Base-by-base conservation (phyloP, 2,329 filamentous ascomycete genomes). In the Corniculantispora saksenae region DNA sequence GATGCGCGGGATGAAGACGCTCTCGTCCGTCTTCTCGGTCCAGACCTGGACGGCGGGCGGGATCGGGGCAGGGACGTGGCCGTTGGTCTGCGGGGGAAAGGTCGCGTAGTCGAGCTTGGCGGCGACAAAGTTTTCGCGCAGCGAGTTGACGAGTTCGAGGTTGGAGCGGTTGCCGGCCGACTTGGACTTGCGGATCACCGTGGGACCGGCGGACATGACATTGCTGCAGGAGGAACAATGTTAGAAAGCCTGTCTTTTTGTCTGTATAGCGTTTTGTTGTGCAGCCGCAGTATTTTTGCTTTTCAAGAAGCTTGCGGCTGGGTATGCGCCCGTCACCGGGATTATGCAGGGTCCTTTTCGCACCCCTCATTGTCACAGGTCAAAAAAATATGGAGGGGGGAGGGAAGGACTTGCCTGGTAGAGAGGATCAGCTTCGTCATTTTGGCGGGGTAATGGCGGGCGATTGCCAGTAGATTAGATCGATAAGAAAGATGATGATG, bases 131-230 rank as follows among this genome's bases (percentile, higher is more conserved):
- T 94, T 97, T 74, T 89, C 88, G 71, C 92, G 91, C 21, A 99
- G 86, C 3, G 93, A 92, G 73, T 93, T 94, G 69, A 93, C 91
- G 71, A 99, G 87, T 79, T 99, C 95, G 71, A 94, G 89, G 76
- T 98, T 98, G 63, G 94, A 97, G 75, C 94, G 93, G 74, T 89
- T 89, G 45, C 68, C 68, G 69, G 87, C 86, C 66, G 89, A 85
- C 61, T 63, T 63, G 19, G 90, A 88, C 73, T 91, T 92, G 68
- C 92, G 89, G 77, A 97, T 90, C 68, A 97, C 90, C 57, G 93
- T 92, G 65, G 91, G 91, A 65, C 92, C 91, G 68, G 88, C 89
- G 72, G 90, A 90, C 85, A 97, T 92, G 76, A 97, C 91, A 82
- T 97, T 97, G 74, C 85, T 87, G 71, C 25, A 27, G 19, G 2